A percentile compares a stretch with the other conserved stretches of the same genome.
Conservation (phyloP, 2,329 filamentous ascomycete species). For the Apiospora rasikravindrae region DNA sequence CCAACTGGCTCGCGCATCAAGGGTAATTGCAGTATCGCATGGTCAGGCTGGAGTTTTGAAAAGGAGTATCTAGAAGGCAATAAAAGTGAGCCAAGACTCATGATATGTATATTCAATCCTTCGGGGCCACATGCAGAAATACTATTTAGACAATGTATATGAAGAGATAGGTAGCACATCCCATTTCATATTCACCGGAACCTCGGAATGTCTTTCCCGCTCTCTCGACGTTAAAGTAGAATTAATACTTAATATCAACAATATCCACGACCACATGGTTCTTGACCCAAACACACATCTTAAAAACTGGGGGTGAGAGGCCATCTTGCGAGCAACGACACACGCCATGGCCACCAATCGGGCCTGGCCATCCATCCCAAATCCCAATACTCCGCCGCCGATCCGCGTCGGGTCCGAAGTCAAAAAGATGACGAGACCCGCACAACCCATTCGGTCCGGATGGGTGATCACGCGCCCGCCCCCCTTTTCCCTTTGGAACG, state of each 20-base stretch:
- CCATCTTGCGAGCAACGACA: neutral
- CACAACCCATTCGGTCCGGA: neutral
- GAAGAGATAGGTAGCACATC: too few species aligned
- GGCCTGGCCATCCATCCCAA: neutral
- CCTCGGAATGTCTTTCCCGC: neutral
- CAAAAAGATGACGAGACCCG: neutral
- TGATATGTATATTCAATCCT: neutral
- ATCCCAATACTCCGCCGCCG: too few species aligned
- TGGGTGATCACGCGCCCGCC: neutral
- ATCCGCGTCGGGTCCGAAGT: neutral
- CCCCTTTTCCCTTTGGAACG: too few species aligned
- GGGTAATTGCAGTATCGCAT: neutral
- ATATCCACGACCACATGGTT: neutral
- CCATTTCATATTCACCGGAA: neutral
- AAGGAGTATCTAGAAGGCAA: neutral
- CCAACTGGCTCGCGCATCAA: too few species aligned
- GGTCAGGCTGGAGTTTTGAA: too few species aligned
- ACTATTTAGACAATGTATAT: neutral
- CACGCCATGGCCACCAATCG: neutral
- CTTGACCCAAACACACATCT: neutral
- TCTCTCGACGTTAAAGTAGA: neutral
- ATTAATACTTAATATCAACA: neutral
- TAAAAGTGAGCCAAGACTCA: neutral
- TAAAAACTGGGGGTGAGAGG: neutral
- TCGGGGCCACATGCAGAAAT: neutral